Evolutionary conservation across 805 yeast genomes (phyloP).

Genomic region (Teunomyces gatunensis): DNA sequence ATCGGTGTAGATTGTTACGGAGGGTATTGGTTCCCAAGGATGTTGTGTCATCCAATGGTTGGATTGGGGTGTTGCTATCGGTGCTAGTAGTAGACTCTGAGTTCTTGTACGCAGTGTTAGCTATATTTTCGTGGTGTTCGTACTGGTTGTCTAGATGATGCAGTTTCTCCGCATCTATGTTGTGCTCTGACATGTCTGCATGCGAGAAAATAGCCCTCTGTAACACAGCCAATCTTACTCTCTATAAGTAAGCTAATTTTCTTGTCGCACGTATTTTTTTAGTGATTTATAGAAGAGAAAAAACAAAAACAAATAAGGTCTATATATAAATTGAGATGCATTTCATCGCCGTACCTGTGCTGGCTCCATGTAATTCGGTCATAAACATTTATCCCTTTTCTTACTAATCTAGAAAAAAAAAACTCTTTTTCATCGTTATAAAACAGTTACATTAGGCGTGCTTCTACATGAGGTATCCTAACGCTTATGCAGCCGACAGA

Average conservation of each 20-base stretch:
- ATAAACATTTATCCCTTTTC: background rate
- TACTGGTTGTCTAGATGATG: constrained; percentile 1
- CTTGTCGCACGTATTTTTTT: constrained; percentile 1
- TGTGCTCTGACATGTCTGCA: constrained; percentile 1
- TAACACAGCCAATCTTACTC: constrained; percentile 1
- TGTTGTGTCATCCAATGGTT: background rate
- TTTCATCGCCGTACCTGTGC: constrained; percentile 1
- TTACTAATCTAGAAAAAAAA: background rate
- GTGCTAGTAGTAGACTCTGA: background rate
- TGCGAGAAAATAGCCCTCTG: background rate
- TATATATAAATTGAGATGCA: background rate
- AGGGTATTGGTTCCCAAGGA: background rate
- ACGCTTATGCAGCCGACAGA: too few species aligned
- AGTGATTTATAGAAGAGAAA: constrained; percentile 1
- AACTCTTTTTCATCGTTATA: background rate
- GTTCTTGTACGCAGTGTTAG: background rate
- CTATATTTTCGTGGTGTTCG: background rate
- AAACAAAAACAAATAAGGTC: background rate
- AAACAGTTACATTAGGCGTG: background rate
- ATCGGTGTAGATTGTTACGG: constrained; percentile 12
- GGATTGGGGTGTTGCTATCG: constrained; percentile 1
- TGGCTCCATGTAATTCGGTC: constrained; percentile 1
- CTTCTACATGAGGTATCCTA: too few species aligned
- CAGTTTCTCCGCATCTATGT: background rate
- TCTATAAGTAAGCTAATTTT: constrained; percentile 3